These are phyloP conservation scores for Amanita polypyramis DNA, from an alignment of 768 basidiomycete genomes.

Conservation along the genomic window DNA sequence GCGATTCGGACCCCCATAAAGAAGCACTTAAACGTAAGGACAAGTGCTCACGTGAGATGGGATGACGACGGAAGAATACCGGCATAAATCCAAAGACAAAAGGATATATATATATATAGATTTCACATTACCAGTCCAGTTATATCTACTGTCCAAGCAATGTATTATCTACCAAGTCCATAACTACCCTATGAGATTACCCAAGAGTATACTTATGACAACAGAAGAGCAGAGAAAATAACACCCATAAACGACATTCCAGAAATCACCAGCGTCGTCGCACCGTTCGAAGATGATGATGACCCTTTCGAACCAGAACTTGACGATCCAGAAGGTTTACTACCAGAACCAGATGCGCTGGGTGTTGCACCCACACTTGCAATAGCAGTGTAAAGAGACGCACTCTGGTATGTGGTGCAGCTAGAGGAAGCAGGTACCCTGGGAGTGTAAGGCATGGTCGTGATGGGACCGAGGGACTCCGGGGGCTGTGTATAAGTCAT, in stretches of 20 bases:
- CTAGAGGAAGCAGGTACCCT: slow-evolving; percentile 27
- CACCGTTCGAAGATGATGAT: slow-evolving; percentile 9
- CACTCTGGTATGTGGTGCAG: slow-evolving; percentile 21
- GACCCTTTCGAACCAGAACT: slow-evolving; percentile 6
- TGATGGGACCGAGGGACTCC: slow-evolving; percentile 31
- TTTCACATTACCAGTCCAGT: neutral
- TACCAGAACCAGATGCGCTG: neutral
- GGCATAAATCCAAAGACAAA: too few relatives aligned
- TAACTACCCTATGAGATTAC: neutral
- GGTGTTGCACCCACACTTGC: slow-evolving; percentile 13
- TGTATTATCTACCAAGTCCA: slow-evolving; percentile 7
- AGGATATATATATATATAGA: neutral
- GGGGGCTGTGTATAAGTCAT: slow-evolving; percentile 35
- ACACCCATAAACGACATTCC: slow-evolving; percentile 11
- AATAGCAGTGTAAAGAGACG: slow-evolving; percentile 18
- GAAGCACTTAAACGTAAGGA: neutral
- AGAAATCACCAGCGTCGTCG: slow-evolving; percentile 10
- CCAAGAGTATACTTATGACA: slow-evolving; percentile 9
- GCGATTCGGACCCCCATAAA: too few relatives aligned
- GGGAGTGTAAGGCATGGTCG: slow-evolving; percentile 30
- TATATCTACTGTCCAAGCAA: slow-evolving; percentile 4
- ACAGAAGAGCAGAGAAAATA: slow-evolving; percentile 13
- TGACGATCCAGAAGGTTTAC: slow-evolving; percentile 5
- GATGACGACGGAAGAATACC: too few relatives aligned
- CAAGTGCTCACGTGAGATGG: neutral